phyloP scores from a whole-genome alignment of 345 rosid genomes.

The Euclidium syriacum region DNA sequence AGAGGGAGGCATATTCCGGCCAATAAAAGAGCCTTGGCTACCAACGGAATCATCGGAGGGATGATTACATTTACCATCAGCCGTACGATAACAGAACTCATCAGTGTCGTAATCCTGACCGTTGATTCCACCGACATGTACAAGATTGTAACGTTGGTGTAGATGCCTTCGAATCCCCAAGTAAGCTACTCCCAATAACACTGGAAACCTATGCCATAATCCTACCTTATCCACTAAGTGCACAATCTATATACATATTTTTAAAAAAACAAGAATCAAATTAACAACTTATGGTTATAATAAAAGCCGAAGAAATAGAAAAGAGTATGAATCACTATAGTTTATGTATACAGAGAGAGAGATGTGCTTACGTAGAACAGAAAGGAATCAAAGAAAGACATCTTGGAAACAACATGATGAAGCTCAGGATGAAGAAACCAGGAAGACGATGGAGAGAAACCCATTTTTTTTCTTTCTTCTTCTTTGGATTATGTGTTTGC shows the following conservation, averaged over 20 bases:
- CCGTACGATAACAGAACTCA: constrained; percentile 50
- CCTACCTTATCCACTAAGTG: constrained; percentile 61
- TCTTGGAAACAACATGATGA: constrained; percentile 41
- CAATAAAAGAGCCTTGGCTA: constrained; percentile 56
- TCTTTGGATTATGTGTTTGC: constrained; percentile 19
- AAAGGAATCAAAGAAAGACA: constrained; percentile 50
- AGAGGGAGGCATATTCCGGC: constrained; percentile 63
- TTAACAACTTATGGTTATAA: neutral
- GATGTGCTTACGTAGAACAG: constrained; percentile 44
- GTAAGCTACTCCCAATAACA: constrained; percentile 51
- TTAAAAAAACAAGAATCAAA: neutral
- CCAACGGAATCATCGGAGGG: constrained; percentile 52
- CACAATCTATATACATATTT: constrained; percentile 33
- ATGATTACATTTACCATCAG: constrained; percentile 64
- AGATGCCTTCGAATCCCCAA: constrained; percentile 60
- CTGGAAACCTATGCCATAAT: constrained; percentile 66
- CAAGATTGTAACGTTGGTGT: constrained; percentile 67
- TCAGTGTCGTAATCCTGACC: constrained; percentile 45
- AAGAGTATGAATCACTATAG: too few species aligned
- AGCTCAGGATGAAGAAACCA: constrained; percentile 55
- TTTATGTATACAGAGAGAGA: neutral
- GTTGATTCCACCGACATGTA: constrained; percentile 48
- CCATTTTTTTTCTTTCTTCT: constrained; percentile 26
- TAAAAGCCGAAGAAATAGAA: too few species aligned
- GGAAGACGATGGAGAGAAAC: constrained; percentile 32